These are phyloP conservation scores for Mrakia hoshinonis DNA, from an alignment of 768 basidiomycete species.

Conservation along the genomic window DNA sequence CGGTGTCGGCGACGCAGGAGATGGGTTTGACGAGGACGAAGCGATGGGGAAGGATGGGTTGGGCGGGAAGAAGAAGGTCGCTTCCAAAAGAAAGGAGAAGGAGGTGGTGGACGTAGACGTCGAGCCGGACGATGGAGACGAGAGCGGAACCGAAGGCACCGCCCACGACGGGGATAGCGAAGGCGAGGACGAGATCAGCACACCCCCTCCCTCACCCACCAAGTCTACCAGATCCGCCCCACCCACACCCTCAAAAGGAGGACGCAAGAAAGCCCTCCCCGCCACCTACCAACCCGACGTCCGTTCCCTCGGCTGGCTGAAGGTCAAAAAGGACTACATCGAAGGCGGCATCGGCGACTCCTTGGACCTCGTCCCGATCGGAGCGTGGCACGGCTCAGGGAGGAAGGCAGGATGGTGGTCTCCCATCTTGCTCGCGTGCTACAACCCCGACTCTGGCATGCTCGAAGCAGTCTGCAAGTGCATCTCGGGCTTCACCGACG, in stretches of 20 bases:
- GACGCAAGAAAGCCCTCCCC: conserved; percentile 58
- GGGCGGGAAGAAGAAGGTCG: conserved; percentile 31
- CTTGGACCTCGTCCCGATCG: conserved; percentile 48
- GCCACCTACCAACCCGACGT: conserved; percentile 86
- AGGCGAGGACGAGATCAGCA: conserved; percentile 31
- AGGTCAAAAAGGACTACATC: conserved; percentile 88
- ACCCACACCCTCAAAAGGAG: conserved; percentile 31
- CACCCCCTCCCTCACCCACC: conserved; percentile 32
- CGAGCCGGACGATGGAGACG: conserved; percentile 24
- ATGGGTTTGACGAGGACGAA: conserved; percentile 51
- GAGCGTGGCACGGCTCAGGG: conserved; percentile 80
- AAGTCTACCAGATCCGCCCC: conserved; percentile 14
- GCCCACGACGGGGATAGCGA: conserved; percentile 33
- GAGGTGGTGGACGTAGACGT: conserved; percentile 28
- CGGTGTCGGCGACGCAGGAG: conserved; percentile 30
- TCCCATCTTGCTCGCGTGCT: conserved; percentile 34
- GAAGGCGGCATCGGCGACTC: conserved; percentile 59
- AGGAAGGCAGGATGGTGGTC: conserved; percentile 24
- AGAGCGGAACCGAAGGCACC: conserved; percentile 22
- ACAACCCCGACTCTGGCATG: conserved; percentile 55
- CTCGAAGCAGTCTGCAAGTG: conserved; percentile 79
- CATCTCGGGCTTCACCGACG: conserved; percentile 71
- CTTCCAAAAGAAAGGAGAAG: conserved; percentile 30
- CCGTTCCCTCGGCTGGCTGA: conserved; percentile 76
- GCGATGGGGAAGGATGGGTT: conserved; percentile 42